These are phyloP conservation scores for Camelina sativa DNA, from an alignment of 345 rosid species.

Conservation along the genomic window DNA sequence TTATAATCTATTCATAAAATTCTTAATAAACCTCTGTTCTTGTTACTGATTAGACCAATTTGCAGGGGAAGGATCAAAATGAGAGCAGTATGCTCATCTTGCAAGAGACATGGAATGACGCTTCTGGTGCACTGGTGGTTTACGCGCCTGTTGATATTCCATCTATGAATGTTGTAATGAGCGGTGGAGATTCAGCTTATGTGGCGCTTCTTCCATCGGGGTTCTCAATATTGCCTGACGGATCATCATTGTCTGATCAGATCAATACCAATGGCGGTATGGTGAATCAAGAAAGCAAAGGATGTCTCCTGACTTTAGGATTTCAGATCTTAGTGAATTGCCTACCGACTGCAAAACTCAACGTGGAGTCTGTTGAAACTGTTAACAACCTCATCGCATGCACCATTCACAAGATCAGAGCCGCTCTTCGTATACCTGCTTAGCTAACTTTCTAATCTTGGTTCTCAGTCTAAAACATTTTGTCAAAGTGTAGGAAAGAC, in stretches of 20 bases:
- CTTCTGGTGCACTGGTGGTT: conserved; percentile 59
- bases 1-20: not conserved
- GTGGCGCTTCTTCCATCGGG: conserved; percentile 69
- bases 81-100: conserved; percentile 59
- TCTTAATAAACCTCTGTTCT: conserved; percentile 9
- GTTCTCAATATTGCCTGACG: conserved; percentile 58
- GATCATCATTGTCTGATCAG: conserved; percentile 36
- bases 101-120: conserved; percentile 71
- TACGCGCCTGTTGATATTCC: conserved; percentile 67
- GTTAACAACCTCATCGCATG: conserved; percentile 64
- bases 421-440: conserved; percentile 44
- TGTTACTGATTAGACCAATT: conserved; percentile 1
- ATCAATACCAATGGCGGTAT: conserved; percentile 10
- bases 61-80: conserved; percentile 47
- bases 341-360: conserved; percentile 54
- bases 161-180: conserved; percentile 50
- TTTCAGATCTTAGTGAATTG: conserved; percentile 65
- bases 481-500: conserved; percentile 21
- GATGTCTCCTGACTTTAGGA: conserved; percentile 61
- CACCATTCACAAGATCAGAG: conserved; percentile 65
- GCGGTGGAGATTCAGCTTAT: conserved; percentile 52
- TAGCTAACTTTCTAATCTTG: conserved; percentile 10
- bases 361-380: conserved; percentile 60
- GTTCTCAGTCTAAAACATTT: conserved; percentile 1
- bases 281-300: conserved; percentile 28